phyloP scores from a whole-genome alignment of 2,329 filamentous ascomycete species.

The Alternaria triticina region DNA sequence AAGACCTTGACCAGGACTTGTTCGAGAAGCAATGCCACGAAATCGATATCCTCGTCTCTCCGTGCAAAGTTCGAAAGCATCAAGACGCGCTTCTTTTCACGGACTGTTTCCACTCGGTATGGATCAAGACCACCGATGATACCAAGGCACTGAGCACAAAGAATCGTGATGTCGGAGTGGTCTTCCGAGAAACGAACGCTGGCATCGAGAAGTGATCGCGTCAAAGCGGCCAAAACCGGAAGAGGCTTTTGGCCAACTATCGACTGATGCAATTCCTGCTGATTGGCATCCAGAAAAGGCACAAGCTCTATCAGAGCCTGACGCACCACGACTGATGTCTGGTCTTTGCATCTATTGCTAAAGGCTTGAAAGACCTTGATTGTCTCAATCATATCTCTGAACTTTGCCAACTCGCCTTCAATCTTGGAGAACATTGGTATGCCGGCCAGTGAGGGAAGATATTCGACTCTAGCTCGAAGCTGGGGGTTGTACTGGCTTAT shows the following conservation, averaged over 20 bases:
- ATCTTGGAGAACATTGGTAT: conserved; percentile 74
- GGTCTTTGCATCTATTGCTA: conserved; percentile 75
- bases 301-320: conserved; percentile 81
- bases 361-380: conserved; percentile 75
- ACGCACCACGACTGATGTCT: conserved; percentile 84
- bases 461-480: conserved; percentile 71
- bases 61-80: conserved; percentile 85
- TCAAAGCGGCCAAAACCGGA: conserved; percentile 71
- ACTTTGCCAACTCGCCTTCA: conserved; percentile 67
- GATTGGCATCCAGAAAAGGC: conserved; percentile 73
- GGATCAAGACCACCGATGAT: conserved; percentile 91
- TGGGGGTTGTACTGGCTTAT: conserved; percentile 67
- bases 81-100: conserved; percentile 82
- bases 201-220: conserved; percentile 83
- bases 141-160: conserved; percentile 84
- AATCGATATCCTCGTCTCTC: conserved; percentile 79
- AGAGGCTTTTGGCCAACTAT: conserved; percentile 85
- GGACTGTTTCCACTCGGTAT: conserved; percentile 81
- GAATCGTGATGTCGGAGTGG: conserved; percentile 69
- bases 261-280: conserved; percentile 78
- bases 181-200: conserved; percentile 78
- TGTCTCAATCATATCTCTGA: conserved; percentile 70
- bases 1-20: conserved; percentile 91
- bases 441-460: conserved; percentile 76
- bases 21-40: conserved; percentile 83